Evolutionary conservation across 768 basidiomycete species (phyloP).

Genomic region (Amanita brunnescens): DNA sequence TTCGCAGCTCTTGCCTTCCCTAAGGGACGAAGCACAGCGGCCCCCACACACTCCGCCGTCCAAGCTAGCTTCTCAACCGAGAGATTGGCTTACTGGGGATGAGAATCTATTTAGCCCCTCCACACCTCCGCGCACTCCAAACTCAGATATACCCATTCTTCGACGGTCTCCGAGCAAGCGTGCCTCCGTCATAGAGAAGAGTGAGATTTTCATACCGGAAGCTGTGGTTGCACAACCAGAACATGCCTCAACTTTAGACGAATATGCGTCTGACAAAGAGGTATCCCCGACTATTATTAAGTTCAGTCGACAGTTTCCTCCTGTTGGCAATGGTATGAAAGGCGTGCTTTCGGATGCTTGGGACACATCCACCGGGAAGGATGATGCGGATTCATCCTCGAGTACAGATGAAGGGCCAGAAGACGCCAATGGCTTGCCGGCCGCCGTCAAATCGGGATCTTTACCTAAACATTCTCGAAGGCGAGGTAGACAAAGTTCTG

Average conservation of each 20-base stretch:
- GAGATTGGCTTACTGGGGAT: constrained; percentile 72
- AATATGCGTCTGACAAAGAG: constrained; percentile 9
- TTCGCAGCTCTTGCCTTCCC: background rate
- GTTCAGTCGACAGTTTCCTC: constrained; percentile 29
- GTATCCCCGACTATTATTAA: constrained; percentile 29
- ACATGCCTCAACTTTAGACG: constrained; percentile 11
- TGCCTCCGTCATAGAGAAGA: constrained; percentile 53
- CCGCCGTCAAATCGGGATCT: constrained; percentile 17
- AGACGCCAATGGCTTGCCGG: constrained; percentile 25
- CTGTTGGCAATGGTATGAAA: constrained; percentile 20
- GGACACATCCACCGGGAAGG: background rate
- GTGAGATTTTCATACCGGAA: constrained; percentile 29
- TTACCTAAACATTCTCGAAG: constrained; percentile 24
- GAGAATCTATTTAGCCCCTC: constrained; percentile 16
- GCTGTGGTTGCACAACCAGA: constrained; percentile 29
- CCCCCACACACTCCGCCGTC: constrained; percentile 1
- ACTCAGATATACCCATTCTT: constrained; percentile 37
- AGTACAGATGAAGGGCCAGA: constrained; percentile 55
- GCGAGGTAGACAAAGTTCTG: constrained; percentile 67
- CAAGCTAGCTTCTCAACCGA: constrained; percentile 20
- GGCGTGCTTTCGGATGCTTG: constrained; percentile 2
- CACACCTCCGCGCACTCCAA: constrained; percentile 12
- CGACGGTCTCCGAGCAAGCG: constrained; percentile 69
- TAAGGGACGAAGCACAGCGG: background rate
- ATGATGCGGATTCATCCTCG: constrained; percentile 22